A percentile compares a stretch with the other conserved stretches of the same genome.
phyloP scores from a whole-genome alignment of 2,329 filamentous ascomycete species.

The Calonectria multiphialidica region DNA sequence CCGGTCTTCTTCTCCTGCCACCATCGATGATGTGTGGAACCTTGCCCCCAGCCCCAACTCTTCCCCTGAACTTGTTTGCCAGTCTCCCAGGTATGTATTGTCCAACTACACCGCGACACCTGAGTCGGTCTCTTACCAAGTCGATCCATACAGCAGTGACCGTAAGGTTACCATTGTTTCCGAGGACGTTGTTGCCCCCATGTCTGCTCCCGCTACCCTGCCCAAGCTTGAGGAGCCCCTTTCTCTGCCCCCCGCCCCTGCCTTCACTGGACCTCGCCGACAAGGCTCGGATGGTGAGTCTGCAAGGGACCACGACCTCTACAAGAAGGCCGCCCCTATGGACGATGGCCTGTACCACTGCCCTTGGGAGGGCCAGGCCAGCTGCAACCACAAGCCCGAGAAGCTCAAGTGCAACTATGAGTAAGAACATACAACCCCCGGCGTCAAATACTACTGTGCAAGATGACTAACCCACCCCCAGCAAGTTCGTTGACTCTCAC shows the following conservation, averaged over 20 bases:
- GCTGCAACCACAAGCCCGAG: constrained; percentile 90
- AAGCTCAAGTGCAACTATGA: constrained; percentile 99
- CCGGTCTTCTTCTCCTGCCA: constrained; percentile 63
- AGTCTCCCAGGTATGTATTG: constrained; percentile 66
- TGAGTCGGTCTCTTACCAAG: constrained; percentile 38
- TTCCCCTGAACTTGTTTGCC: constrained; percentile 62
- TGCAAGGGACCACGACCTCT: constrained; percentile 76
- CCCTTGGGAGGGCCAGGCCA: constrained; percentile 79
- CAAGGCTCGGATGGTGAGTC: constrained; percentile 66
- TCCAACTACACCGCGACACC: constrained; percentile 11
- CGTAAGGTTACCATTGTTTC: constrained; percentile 46
- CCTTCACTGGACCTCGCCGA: constrained; percentile 59
- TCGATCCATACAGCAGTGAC: constrained; percentile 44
- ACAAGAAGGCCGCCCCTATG: constrained; percentile 73
- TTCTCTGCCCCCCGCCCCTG: constrained; percentile 50
- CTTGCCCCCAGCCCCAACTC: constrained; percentile 55
- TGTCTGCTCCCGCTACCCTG: constrained; percentile 30
- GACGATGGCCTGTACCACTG: constrained; percentile 92
- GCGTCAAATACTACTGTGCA: neutral
- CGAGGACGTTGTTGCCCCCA: constrained; percentile 41
- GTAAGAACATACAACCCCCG: constrained; percentile 67
- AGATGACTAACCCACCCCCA: constrained; percentile 53
- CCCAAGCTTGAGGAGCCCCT: constrained; percentile 47
- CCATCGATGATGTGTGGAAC: constrained; percentile 62
- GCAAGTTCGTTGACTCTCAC: constrained; percentile 98